Percentiles rank a stretch among this genome's conserved stretches.
These are phyloP conservation scores for Pleurotus salmoneostramineus DNA, from an alignment of 768 basidiomycete genomes.

Conservation along the genomic window DNA sequence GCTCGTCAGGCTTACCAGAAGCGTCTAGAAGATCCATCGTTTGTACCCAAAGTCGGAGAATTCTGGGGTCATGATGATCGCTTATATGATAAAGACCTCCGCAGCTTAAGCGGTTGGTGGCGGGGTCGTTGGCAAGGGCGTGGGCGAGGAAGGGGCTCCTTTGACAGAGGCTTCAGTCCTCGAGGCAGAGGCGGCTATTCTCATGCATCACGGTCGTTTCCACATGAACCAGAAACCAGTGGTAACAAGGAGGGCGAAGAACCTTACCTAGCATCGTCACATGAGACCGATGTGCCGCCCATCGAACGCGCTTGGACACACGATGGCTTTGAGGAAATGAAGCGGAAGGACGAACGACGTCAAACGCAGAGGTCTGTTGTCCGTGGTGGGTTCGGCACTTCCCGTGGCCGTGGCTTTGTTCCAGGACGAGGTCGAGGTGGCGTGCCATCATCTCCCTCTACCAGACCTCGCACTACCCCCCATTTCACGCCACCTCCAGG, in stretches of 20 bases:
- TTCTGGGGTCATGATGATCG: slow-evolving; percentile 97
- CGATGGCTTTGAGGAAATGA: slow-evolving; percentile 88
- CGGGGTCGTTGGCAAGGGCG: slow-evolving; percentile 73
- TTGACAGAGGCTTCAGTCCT: slow-evolving; percentile 33
- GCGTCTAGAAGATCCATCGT: slow-evolving; percentile 84
- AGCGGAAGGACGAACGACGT: slow-evolving; percentile 63
- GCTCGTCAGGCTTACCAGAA: slow-evolving; percentile 87
- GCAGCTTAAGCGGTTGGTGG: slow-evolving; percentile 88
- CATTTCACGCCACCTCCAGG: slow-evolving; percentile 27
- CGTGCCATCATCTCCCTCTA: slow-evolving; percentile 24
- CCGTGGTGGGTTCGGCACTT: slow-evolving; percentile 25
- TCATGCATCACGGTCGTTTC: slow-evolving; percentile 10
- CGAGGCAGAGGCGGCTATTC: slow-evolving; percentile 48
- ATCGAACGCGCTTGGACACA: slow-evolving; percentile 78
- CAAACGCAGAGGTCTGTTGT: slow-evolving; percentile 22
- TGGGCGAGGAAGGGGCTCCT: slow-evolving; percentile 53
- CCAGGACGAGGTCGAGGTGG: slow-evolving; percentile 46
- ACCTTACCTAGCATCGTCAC: slow-evolving; percentile 8
- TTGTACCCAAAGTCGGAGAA: slow-evolving; percentile 84
- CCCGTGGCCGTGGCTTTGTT: slow-evolving; percentile 43
- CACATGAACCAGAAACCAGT: too few relatives aligned
- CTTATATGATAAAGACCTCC: slow-evolving; percentile 74
- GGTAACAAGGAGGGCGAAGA: slow-evolving; percentile 9
- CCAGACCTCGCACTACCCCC: slow-evolving; percentile 24
- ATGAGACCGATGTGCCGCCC: slow-evolving; percentile 37